Evolutionary conservation across 2,329 filamentous ascomycete species (phyloP), one percentile per base, ranked within the genome.

Genomic region (Alternaria gansuensis): DNA sequence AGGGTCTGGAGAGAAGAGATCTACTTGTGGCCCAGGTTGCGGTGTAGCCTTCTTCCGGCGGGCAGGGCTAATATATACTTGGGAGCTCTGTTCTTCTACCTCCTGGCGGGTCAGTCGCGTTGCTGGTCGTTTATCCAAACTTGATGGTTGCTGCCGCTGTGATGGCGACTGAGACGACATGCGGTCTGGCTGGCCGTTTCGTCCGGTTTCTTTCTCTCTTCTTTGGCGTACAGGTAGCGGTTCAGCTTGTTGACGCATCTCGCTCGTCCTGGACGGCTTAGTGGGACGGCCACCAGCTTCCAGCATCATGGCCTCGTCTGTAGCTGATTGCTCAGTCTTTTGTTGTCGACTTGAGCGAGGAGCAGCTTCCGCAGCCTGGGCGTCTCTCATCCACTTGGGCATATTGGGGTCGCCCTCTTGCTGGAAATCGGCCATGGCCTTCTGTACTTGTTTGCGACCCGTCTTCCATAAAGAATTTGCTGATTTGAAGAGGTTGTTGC

Each of bases 381-480:
- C 84, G 57, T 93, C 90, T 68, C 90, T 88, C 94, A 99, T 97
- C 95, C 95, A 99, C 73, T 92, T 95, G 0, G 95, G 95, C 73
- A 97, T 91, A 71, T 77, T 91, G 2, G 90, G 84, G 71, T 97
- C 93, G 26, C 83, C 82, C n/a, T 88, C 89, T 52, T 83, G 79
- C 67, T 87, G 86, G 59, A 98, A 90, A 14, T 99, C 95, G 8
- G 93, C 88, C 33, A 98, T 91, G 4, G 92, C 94, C 77, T 95
- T 92, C 71, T 96, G 92, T 57, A 98, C 86, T 75, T 92, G 93
- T 78, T 97, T 99, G 73, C 93, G 92, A 0, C 94, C 89, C 3
- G 90, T 91, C 75, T 97, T 99, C 95, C 95, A 99, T 0, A 98
- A 80, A 0, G 92, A 94, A 66, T 96, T 96, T 2, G 95, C 95